Evolutionary conservation across 352 stramenopile species (phyloP), one percentile per base, ranked within the genome.

Genomic region (Globisporangium camurandrum): DNA sequence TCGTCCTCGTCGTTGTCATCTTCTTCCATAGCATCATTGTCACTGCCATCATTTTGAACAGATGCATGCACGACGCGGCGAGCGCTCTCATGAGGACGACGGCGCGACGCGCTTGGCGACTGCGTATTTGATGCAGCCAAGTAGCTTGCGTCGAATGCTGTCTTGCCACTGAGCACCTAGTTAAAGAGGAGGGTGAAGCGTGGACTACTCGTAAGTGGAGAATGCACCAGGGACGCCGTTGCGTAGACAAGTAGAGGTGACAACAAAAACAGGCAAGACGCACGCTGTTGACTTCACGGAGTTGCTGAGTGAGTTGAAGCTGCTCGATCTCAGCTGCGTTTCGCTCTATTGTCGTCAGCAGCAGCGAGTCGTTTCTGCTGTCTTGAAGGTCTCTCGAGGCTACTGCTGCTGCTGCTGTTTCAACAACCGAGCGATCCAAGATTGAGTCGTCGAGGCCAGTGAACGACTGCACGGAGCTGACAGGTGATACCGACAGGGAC

Each of bases 231-330:
- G n/a, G 14, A n/a, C 6, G 31, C 16, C 24, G 24, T 31, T 17
- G 9, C 9, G 16, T 20, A 14, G n/a, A 30, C 17, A 12, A 19
- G 23, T n/a, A n/a, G n/a, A n/a, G n/a, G n/a, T n/a, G n/a, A n/a
- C n/a, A n/a, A n/a, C n/a, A n/a, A n/a, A n/a, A n/a, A n/a, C n/a
- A n/a, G n/a, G n/a, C n/a, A 4, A 0, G 19, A 54, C 69, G 47
- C 66, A 87, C 75, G 52, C 73, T 73, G 46, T 89, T 86, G 27
- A 87, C 67, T 64, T 89, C 71, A 2, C 69, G 75, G 22, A 89
- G 68, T 27, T 69, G 68, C 45, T 87, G 77, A 3, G 77, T 82
- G 39, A 87, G 61, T 4, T 62, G 57, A 3, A 86, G 61, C 43
- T 84, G 87, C 50, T 86, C 75, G 20, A 86, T 57, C 61, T 86